Base-by-base conservation (phyloP, 108 stramenopile species). In the Cyclotella distinguenda region DNA sequence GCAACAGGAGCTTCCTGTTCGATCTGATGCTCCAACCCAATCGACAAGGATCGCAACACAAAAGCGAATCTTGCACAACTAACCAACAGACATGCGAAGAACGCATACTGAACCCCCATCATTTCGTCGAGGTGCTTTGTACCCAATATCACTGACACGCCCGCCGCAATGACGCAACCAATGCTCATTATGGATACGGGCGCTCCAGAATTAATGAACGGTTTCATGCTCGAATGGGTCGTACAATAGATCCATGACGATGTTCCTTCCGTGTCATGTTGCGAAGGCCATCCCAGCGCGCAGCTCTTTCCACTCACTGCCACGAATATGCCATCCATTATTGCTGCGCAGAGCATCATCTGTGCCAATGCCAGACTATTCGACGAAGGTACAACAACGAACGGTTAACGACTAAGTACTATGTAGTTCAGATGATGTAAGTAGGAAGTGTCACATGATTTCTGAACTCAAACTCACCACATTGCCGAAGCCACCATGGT, bases 401-500 rank as follows among this genome's bases (percentile, higher is more conserved):
- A n/a, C n/a, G n/a, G n/a, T n/a, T n/a, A n/a, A n/a, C n/a, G n/a
- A n/a, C n/a, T n/a, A n/a, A n/a, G n/a, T n/a, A n/a, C n/a, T n/a
- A n/a, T n/a, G n/a, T 46, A 5, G 45, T 46, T n/a, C 45, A 46
- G 5, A 19, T 15, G 19, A 12, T 46, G 6, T 19, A 46, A 46
- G 19, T 15, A n/a, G 5, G 5, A 6, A 26, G 34, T 30, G 27
- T 30, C 43, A 40, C 19, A 40, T 40, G 28, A 60, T 11, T 42
- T 21, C 59, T n/a, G n/a, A n/a, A n/a, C n/a, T n/a, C 21, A 65
- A 35, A 46, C 51, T 52, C 30, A 52, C 51, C 63, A 64, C 18
- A 72, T 22, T 27, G 71, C 71, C 10, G 71, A 72, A 2, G 71
- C 71, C 1, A 72, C 71, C 71, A 72, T 72, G 27, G 71, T 64